Base-by-base conservation (phyloP, 192 early-diverging fungal species). In the Backusella australiensis region DNA sequence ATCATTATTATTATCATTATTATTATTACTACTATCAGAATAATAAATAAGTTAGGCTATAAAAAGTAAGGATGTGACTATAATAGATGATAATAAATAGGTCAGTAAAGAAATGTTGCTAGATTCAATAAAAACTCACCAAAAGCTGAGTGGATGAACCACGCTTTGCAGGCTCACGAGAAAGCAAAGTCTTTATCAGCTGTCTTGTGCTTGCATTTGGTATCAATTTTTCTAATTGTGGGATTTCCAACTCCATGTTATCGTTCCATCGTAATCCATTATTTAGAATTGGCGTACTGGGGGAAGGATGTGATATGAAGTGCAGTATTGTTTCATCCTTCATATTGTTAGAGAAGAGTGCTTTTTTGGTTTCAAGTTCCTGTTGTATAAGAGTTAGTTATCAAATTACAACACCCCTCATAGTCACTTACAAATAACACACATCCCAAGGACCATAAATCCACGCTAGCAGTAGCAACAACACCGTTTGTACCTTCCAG, bases 381-480 rank as follows among this genome's bases (percentile, higher is more conserved):
- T 84, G 53, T 35, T 59, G 35, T 35, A 59, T 59, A 59, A 59
- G 15, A 56, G 42, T 26, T 17, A 67, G 32, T 32, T 32, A 32
- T 3, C 3, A 32, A 2, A 77, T 7, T 39, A 65, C 5, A 12
- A 65, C 26, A 39, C 12, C 11, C 19, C 0, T 32, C 19, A n/a
- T 44, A 29, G 2, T 29, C 7, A 77, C 83, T 78, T 80, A 85
- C 83, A 76, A 82, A 87, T 15, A 87, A 26, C 0, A 87, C 78
- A 77, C 86, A 87, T 42, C 86, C 86, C 53, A 87, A 78, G 0
- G 86, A 82, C 86, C 86, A 87, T 23, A 85, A 68, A 59, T 87
- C 86, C 9, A 87, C 83, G 46, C 84, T 85, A 21, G 79, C 84
- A 7, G 83, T 78, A 15, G 86, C 86, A 17, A 82, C 83, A 0